phyloP scores from a whole-genome alignment of 1,139 yeast species.

The Blastobotrys malaysiensis region DNA sequence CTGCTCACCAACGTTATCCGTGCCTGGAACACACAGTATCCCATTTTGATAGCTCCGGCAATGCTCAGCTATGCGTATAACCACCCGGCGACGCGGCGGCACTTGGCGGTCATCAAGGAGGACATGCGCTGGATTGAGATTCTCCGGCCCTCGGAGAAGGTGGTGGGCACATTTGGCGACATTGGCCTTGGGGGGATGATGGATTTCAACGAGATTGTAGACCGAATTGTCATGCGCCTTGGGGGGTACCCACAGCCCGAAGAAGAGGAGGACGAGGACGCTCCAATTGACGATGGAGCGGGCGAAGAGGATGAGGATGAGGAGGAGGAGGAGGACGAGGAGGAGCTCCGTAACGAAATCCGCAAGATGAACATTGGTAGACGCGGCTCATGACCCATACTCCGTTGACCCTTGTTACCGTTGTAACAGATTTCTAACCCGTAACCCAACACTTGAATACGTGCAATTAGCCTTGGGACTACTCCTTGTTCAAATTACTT shows the following conservation, averaged over 20 bases:
- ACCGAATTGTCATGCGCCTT: conserved; percentile 69
- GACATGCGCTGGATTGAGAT: conserved; percentile 92
- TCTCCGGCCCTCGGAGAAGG: conserved; percentile 86
- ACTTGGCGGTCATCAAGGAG: conserved; percentile 64
- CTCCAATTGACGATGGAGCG: conserved; percentile 41
- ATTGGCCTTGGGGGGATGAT: conserved; percentile 98
- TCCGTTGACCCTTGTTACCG: too few species aligned
- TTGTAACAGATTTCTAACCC: too few species aligned
- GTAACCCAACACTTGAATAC: too few species aligned
- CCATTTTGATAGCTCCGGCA: conserved; percentile 85
- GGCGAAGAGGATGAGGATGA: conserved; percentile 31
- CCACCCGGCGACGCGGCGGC: conserved; percentile 81
- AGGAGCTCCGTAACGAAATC: conserved; percentile 2
- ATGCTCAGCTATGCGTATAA: conserved; percentile 90
- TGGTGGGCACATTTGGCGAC: conserved; percentile 88
- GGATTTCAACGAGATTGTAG: conserved; percentile 92
- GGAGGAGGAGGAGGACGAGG: conserved; percentile 17
- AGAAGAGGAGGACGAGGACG: conserved; percentile 68
- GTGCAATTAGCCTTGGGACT: too few species aligned
- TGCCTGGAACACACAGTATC: conserved; percentile 89
- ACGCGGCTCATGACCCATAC: background rate
- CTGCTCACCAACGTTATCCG: conserved; percentile 79
- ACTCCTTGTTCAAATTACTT: too few species aligned
- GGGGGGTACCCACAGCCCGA: conserved; percentile 92
- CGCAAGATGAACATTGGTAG: background rate